A percentile compares a stretch with the other conserved stretches of the same genome.
Evolutionary conservation across 2,329 filamentous ascomycete species (phyloP).

Genomic region (Colletotrichum karsti): DNA sequence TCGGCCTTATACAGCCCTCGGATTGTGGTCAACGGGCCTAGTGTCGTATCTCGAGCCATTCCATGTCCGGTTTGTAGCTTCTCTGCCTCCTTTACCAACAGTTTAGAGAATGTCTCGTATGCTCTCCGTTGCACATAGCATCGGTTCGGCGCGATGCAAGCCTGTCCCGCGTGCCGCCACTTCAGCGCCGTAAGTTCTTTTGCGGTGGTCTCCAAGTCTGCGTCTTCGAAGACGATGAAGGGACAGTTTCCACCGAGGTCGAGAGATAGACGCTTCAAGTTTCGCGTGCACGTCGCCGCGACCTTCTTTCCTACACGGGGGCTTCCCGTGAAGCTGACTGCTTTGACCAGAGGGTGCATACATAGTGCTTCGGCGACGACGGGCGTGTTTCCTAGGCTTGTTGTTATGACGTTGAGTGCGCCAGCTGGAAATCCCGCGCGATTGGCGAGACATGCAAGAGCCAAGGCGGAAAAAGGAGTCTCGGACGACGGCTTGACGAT

Average conservation of each 20-base stretch:
- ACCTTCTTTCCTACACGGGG: constrained; percentile 76
- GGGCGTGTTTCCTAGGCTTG: constrained; percentile 73
- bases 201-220: constrained; percentile 69
- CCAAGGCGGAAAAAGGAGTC: constrained; percentile 48
- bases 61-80: constrained; percentile 33
- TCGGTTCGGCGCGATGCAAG: constrained; percentile 67
- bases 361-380: constrained; percentile 62
- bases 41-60: constrained; percentile 37
- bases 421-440: constrained; percentile 80
- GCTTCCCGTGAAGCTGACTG: constrained; percentile 81
- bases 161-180: constrained; percentile 66
- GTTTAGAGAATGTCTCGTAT: constrained; percentile 64
- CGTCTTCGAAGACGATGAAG: constrained; percentile 71
- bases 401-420: constrained; percentile 78
- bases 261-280: constrained; percentile 71
- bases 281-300: constrained; percentile 67
- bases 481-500: constrained; percentile 51
- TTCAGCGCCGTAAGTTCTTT: constrained; percentile 60
- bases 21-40: constrained; percentile 45
- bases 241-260: constrained; percentile 77
- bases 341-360: constrained; percentile 74
- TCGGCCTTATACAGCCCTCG: constrained; percentile 43
- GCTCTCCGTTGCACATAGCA: constrained; percentile 64
- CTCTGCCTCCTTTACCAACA: constrained; percentile 40
- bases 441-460: constrained; percentile 66